Conservation (phyloP, 129 eudicot genomes). For the Chrysanthemum makinoi region DNA sequence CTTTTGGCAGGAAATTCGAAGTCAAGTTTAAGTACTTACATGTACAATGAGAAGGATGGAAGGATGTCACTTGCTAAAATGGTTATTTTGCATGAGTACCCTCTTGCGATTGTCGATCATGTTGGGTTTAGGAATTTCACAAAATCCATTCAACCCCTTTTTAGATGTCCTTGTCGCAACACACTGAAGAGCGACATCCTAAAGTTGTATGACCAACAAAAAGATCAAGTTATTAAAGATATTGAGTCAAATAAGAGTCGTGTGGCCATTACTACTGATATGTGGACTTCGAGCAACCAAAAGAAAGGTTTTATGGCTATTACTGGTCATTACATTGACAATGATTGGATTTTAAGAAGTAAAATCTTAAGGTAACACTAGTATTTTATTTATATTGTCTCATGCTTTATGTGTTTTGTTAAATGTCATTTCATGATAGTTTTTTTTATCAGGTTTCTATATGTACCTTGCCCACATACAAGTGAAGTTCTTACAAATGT, state of each 20-base stretch:
- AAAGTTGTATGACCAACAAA: neutral
- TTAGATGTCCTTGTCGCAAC: neutral
- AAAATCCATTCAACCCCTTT: neutral
- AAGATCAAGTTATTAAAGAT: neutral
- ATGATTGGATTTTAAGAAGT: neutral
- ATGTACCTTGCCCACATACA: neutral
- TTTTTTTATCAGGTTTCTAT: neutral
- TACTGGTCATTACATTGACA: neutral
- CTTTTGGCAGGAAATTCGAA: neutral
- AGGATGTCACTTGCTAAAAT: neutral
- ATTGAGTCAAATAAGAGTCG: too few species aligned
- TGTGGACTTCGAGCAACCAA: slow-evolving; percentile 6
- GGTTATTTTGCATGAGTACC: slow-evolving; percentile 9
- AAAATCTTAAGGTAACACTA: neutral
- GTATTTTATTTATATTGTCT: neutral
- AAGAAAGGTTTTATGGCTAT: slow-evolving; percentile 1
- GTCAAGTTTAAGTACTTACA: neutral
- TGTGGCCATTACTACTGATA: neutral
- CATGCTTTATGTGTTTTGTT: neutral
- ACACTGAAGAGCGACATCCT: neutral
- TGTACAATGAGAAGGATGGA: neutral
- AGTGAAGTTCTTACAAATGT: slow-evolving; percentile 1
- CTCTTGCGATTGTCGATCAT: neutral
- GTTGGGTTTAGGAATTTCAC: neutral
- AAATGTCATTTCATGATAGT: too few species aligned